A percentile compares a stretch with the other conserved stretches of the same genome.
Conservation (phyloP, 2,329 filamentous ascomycete species). For the Venturia carpophila region DNA sequence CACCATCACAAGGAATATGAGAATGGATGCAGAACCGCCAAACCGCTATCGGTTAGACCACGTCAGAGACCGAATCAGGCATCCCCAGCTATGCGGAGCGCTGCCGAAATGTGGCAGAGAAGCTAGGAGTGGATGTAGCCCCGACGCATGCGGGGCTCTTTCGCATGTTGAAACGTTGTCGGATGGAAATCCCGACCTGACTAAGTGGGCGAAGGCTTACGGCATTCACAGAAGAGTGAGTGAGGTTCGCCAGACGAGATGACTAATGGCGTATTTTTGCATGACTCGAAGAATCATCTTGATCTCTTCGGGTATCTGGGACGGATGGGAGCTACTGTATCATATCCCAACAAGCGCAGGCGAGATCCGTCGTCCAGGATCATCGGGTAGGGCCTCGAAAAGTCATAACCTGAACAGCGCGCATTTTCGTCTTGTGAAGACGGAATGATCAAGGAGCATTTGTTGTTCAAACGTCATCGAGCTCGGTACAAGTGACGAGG, state of each 20-base stretch:
- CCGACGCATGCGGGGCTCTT: constrained; percentile 5
- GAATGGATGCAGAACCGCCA: constrained; percentile 13
- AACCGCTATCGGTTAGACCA: constrained; percentile 6
- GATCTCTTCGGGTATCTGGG: neutral
- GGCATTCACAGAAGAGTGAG: neutral
- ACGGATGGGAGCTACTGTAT: neutral
- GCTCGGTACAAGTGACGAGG: neutral
- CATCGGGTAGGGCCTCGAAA: neutral
- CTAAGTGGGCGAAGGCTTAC: constrained; percentile 8
- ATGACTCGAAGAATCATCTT: neutral
- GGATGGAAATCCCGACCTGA: neutral
- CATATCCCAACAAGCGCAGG: neutral
- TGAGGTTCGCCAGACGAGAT: constrained; percentile 1
- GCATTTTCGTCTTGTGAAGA: too few relatives aligned
- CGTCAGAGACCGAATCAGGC: constrained; percentile 4
- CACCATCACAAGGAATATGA: constrained; percentile 13
- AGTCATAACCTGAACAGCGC: too few relatives aligned
- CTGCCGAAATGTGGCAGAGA: neutral
- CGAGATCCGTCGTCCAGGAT: neutral
- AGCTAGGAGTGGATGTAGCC: constrained; percentile 1
- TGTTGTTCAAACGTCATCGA: neutral
- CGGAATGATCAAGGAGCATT: neutral
- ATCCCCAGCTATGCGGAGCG: neutral
- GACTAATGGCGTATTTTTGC: constrained; percentile 13
- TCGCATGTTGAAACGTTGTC: neutral